Percentiles rank a stretch among this genome's conserved stretches.
Conservation (phyloP, 768 basidiomycete genomes). For the Mycena haematopus region DNA sequence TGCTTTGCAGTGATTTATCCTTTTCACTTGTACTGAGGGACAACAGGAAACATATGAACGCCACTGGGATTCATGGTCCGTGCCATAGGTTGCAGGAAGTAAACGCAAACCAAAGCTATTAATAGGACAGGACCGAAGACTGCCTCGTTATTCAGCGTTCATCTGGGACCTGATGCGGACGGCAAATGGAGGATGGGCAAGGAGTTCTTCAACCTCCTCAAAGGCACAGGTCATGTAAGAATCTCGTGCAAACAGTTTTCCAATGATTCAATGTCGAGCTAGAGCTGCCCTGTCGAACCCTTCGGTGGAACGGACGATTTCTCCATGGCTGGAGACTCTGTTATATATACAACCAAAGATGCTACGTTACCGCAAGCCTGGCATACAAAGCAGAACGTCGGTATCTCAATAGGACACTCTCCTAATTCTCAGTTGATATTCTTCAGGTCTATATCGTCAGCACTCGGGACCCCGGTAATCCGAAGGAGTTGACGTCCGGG, state of each 20-base stretch:
- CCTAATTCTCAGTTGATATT: background rate
- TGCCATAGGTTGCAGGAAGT: background rate
- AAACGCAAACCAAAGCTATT: constrained; percentile 34
- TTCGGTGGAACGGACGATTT: constrained; percentile 88
- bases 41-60: constrained; percentile 53
- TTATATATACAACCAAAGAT: constrained; percentile 89
- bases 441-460: constrained; percentile 73
- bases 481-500: constrained; percentile 80
- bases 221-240: constrained; percentile 74
- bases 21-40: background rate
- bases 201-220: constrained; percentile 64
- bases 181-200: constrained; percentile 60
- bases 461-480: constrained; percentile 54
- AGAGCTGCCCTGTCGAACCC: constrained; percentile 83
- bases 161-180: constrained; percentile 53
- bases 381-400: constrained; percentile 90
- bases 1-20: background rate
- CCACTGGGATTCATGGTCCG: constrained; percentile 66
- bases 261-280: constrained; percentile 1
- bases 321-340: constrained; percentile 68
- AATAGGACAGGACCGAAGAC: constrained; percentile 71
- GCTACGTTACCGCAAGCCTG: constrained; percentile 74
- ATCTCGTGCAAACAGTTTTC: background rate
- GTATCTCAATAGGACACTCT: constrained; percentile 15
- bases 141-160: constrained; percentile 74